phyloP scores from a whole-genome alignment of 2,329 filamentous ascomycete genomes.

The Ploettnerulaceae sp. region DNA sequence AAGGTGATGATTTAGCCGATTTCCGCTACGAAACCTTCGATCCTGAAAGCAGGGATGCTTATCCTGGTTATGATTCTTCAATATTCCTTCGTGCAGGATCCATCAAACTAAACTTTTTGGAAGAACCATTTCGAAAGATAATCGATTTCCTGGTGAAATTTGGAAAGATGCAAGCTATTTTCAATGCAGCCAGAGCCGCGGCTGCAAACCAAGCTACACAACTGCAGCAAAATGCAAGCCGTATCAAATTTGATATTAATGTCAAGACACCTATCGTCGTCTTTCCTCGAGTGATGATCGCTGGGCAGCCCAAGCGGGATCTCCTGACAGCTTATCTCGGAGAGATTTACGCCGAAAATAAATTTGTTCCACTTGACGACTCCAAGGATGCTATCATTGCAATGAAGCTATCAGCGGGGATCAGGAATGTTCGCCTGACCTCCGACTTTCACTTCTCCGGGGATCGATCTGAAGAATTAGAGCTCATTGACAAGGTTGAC shows the following conservation, averaged over 20 bases:
- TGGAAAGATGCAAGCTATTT: constrained; percentile 98
- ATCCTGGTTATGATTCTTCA: constrained; percentile 92
- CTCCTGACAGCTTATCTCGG: constrained; percentile 88
- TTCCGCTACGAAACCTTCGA: constrained; percentile 98
- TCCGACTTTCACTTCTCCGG: constrained; percentile 80
- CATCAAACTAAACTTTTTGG: constrained; percentile 93
- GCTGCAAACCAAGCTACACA: constrained; percentile 91
- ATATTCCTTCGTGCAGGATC: constrained; percentile 88
- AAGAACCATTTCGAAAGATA: constrained; percentile 96
- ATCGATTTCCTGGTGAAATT: constrained; percentile 98
- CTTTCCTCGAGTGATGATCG: constrained; percentile 75
- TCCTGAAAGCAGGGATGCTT: constrained; percentile 59
- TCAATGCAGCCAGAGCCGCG: constrained; percentile 92
- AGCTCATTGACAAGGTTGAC: constrained; percentile 96
- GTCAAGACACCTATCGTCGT: constrained; percentile 95
- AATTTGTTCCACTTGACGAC: constrained; percentile 80
- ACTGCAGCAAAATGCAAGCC: constrained; percentile 82
- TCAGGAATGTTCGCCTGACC: constrained; percentile 85
- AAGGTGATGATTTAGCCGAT: constrained; percentile 91
- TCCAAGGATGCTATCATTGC: constrained; percentile 66
- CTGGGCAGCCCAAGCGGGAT: constrained; percentile 68
- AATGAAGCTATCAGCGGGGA: constrained; percentile 86
- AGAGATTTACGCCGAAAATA: constrained; percentile 96
- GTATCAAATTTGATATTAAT: constrained; percentile 89
- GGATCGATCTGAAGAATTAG: constrained; percentile 73